Evolutionary conservation across 305 asterid genomes (phyloP).

Genomic region (Caryopteris hybrid): DNA sequence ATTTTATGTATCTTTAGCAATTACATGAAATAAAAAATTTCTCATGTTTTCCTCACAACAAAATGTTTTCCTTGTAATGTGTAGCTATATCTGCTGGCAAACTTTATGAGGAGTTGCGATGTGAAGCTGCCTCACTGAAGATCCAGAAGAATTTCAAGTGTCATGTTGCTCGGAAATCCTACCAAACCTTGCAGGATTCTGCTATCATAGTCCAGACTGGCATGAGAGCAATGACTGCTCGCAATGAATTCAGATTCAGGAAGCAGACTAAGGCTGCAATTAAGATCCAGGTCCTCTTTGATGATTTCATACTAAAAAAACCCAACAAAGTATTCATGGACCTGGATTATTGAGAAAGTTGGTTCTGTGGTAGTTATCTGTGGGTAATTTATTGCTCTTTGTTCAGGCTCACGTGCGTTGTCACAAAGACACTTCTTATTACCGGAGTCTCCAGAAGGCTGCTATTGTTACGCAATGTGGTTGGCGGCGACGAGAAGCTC

Average conservation of each 20-base stretch:
- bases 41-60: neutral
- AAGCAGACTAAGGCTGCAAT: constrained; percentile 93
- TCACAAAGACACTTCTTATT: constrained; percentile 62
- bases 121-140: constrained; percentile 81
- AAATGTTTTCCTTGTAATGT: constrained; percentile 1
- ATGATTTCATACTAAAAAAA: constrained; percentile 12
- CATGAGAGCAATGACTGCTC: constrained; percentile 90
- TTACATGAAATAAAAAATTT: neutral
- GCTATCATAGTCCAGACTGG: constrained; percentile 81
- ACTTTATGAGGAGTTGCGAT: constrained; percentile 79
- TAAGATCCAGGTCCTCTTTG: constrained; percentile 66
- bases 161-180: constrained; percentile 54
- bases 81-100: constrained; percentile 84
- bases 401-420: constrained; percentile 78
- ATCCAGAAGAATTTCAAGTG: constrained; percentile 90
- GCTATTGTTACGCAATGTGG: constrained; percentile 83
- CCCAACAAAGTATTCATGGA: constrained; percentile 4
- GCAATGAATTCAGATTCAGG: constrained; percentile 75
- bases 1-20: neutral
- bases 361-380: constrained; percentile 15
- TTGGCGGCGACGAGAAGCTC: constrained; percentile 90
- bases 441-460: constrained; percentile 81
- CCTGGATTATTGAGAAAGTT: constrained; percentile 12
- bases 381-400: constrained; percentile 18
- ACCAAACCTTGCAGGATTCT: constrained; percentile 55